Conservation (phyloP, 192 early-diverging fungal species). For the Helicostylum pulchrum region DNA sequence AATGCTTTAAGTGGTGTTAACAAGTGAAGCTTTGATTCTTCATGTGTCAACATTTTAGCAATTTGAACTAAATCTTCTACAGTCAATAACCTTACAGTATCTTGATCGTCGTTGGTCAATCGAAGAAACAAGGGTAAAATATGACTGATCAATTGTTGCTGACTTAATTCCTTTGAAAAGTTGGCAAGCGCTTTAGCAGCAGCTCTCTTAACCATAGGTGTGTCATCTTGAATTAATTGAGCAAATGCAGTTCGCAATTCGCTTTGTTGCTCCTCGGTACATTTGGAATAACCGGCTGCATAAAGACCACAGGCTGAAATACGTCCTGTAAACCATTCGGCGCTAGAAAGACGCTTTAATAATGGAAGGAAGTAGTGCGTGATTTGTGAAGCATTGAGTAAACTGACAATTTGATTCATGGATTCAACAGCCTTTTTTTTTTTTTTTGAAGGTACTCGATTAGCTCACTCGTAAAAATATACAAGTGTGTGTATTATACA, state of each 20-base stretch:
- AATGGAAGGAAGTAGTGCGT: conserved; percentile 90
- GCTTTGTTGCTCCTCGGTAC: conserved; percentile 73
- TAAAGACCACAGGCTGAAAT: conserved; percentile 92
- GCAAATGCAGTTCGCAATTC: conserved; percentile 84
- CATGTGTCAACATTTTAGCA: conserved; percentile 71
- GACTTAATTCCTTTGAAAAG: conserved; percentile 66
- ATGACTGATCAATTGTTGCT: conserved; percentile 74
- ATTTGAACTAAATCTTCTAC: conserved; percentile 92
- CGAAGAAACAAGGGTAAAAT: conserved; percentile 86
- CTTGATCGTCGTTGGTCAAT: conserved; percentile 84
- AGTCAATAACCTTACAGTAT: conserved; percentile 95
- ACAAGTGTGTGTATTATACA: neutral
- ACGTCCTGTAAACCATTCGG: conserved; percentile 99
- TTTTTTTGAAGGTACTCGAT: neutral
- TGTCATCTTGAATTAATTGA: conserved; percentile 89
- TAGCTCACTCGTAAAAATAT: neutral
- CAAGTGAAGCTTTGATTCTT: conserved; percentile 76
- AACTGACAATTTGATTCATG: conserved; percentile 76
- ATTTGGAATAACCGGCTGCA: conserved; percentile 78
- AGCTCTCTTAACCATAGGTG: conserved; percentile 97
- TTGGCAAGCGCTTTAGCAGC: conserved; percentile 79
- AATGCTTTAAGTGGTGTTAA: conserved; percentile 71
- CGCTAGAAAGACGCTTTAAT: conserved; percentile 85
- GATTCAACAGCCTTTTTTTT: conserved; percentile 87
- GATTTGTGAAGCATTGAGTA: conserved; percentile 74